phyloP scores from a whole-genome alignment of 805 yeast species.

The Candida manassasensis region DNA sequence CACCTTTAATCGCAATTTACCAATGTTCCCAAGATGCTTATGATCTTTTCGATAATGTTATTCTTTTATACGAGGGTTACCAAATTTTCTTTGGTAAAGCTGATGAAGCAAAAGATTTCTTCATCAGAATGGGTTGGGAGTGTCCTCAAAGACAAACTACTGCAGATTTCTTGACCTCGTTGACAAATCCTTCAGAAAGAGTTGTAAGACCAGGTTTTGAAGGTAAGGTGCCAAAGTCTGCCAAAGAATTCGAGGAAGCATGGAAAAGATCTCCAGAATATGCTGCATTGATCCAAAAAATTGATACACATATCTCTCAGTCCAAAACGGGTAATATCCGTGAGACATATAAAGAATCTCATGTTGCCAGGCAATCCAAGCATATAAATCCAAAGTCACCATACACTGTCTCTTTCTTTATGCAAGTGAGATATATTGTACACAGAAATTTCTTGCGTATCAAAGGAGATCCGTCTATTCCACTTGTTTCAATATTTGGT shows the following conservation, averaged over 20 bases:
- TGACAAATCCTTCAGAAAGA: conserved; percentile 64
- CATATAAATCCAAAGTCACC: conserved; percentile 30
- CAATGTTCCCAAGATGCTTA: conserved; percentile 49
- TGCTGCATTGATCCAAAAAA: conserved; percentile 33
- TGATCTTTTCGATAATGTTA: conserved; percentile 44
- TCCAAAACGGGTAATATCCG: conserved; percentile 14
- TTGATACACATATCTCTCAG: conserved; percentile 34
- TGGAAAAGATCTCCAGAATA: conserved; percentile 58
- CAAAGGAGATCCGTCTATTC: conserved; percentile 53
- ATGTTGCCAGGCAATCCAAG: conserved; percentile 36
- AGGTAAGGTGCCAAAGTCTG: conserved; percentile 48
- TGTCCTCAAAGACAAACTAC: conserved; percentile 64
- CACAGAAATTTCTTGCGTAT: conserved; percentile 51
- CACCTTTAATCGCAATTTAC: conserved; percentile 58
- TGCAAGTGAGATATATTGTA: conserved; percentile 50
- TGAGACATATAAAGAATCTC: conserved; percentile 18
- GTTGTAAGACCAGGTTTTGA: conserved; percentile 45
- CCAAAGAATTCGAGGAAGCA: conserved; percentile 53
- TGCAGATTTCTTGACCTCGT: conserved; percentile 61
- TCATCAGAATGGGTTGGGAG: conserved; percentile 56
- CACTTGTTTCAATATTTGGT: conserved; percentile 47
- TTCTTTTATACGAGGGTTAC: conserved; percentile 43
- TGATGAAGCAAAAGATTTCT: conserved; percentile 43
- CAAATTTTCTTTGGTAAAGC: conserved; percentile 46
- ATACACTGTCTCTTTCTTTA: conserved; percentile 40